These are phyloP conservation scores for Coelastrella sp. DNA, from an alignment of 139 green algal species.

Conservation along the genomic window DNA sequence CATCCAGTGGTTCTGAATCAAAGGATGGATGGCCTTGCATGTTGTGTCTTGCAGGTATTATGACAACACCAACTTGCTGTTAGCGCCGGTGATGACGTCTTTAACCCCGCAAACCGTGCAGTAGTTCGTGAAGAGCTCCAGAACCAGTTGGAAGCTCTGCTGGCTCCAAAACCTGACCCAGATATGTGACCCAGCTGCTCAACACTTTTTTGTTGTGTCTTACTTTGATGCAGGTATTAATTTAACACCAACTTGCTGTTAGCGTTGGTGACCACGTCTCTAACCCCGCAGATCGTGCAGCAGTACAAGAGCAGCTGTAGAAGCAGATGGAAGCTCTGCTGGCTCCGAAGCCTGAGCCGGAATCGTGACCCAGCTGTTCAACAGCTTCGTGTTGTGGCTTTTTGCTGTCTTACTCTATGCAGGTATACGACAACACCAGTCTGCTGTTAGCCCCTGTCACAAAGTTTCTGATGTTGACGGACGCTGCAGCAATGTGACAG, in stretches of 20 bases:
- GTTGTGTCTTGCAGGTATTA: conserved; percentile 73
- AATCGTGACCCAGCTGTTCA: too few species aligned
- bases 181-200: too few species aligned
- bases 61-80: not conserved
- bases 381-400: too few species aligned
- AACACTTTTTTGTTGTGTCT: too few species aligned
- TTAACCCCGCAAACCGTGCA: conserved; percentile 87
- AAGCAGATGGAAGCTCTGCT: too few species aligned
- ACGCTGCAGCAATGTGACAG: conserved; percentile 69
- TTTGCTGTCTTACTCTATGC: too few species aligned
- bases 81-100: conserved; percentile 69
- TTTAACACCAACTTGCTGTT: conserved; percentile 42
- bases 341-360: too few species aligned
- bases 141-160: too few species aligned
- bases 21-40: not conserved
- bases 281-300: conserved; percentile 87
- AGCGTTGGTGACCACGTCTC: conserved; percentile 63
- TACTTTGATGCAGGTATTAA: conserved; percentile 83
- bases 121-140: conserved; percentile 60
- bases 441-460: conserved; percentile 67
- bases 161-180: too few species aligned
- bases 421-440: not conserved
- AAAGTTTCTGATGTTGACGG: conserved; percentile 84
- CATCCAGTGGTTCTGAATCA: too few species aligned
- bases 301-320: conserved; percentile 61